Evolutionary conservation across 805 yeast species (phyloP), one percentile per base, ranked within the genome.

Genomic region (Saturnispora halmiae): DNA sequence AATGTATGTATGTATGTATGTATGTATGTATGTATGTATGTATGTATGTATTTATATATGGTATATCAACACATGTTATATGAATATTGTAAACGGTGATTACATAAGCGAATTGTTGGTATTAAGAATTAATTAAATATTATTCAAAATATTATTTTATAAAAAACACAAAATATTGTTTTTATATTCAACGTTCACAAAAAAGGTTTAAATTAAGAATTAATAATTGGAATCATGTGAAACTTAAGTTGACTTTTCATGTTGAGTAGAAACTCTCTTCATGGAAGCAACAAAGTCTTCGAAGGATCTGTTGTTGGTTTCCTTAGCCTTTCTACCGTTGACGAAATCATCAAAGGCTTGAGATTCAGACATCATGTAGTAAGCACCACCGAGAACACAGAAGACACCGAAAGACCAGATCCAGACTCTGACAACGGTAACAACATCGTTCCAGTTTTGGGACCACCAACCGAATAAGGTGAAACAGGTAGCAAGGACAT

Each of bases 391-490:
- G 73, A 86, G 68, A 68, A 80, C 77, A 75, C 95, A 87, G 90
- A 87, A 87, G 69, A 83, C 81, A 77, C 96, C 96, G 73, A 87
- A 82, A 49, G 96, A 86, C 85, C 84, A 86, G 63, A 87, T 69
- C 92, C 92, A 87, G 68, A 82, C 77, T 75, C 95, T 82, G 65
- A 81, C 88, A 63, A 87, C 94, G 44, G 96, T 79, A 55, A 87
- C 95, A 55, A 87, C 81, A 70, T 90, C 94, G 65, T 90, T 87
- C 87, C 92, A 85, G 79, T 87, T 87, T 69, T 84, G 94, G 53
- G 94, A 82, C 90, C 94, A 86, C 95, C 95, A 87, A 58, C 96
- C 96, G 79, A 85, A 87, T 61, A 86, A 67, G 59, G 86, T 71
- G 79, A 86, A 87, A 77, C 83, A 74, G 49, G 96, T 87, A 53